These are phyloP conservation scores for Thalassiosira mediterranea DNA, from an alignment of 352 stramenopile genomes.

Conservation along the genomic window DNA sequence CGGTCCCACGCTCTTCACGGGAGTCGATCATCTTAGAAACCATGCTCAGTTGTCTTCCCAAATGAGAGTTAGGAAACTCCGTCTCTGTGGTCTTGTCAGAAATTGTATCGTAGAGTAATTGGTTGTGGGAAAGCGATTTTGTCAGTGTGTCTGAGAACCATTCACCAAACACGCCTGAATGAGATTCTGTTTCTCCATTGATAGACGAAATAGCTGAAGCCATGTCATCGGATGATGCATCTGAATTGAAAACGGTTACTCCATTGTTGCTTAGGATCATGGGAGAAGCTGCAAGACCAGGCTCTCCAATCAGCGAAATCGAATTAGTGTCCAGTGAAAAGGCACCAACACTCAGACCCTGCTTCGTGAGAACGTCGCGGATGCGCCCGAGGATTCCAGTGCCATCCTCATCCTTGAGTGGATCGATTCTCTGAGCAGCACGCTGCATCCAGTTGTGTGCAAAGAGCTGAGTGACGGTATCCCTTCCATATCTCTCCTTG, in stretches of 20 bases:
- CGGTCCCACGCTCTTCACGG: conserved; percentile 33
- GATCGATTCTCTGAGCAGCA: conserved; percentile 58
- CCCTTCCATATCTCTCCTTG: conserved; percentile 56
- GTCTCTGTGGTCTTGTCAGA: conserved; percentile 25
- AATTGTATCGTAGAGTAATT: conserved; percentile 48
- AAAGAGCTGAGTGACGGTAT: conserved; percentile 70
- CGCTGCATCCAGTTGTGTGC: conserved; percentile 72
- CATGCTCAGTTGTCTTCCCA: conserved; percentile 60
- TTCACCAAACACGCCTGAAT: conserved; percentile 53
- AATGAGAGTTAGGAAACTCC: conserved; percentile 47
- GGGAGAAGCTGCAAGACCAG: conserved; percentile 31
- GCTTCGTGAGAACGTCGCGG: conserved; percentile 52
- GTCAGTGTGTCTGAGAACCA: conserved; percentile 42
- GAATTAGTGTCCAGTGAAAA: conserved; percentile 54
- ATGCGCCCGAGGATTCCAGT: conserved; percentile 82
- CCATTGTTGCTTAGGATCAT: conserved; percentile 53
- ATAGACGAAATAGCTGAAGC: conserved; percentile 36
- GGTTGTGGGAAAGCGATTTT: conserved; percentile 50
- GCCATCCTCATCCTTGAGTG: conserved; percentile 45
- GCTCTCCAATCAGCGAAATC: conserved; percentile 45
- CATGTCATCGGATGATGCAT: conserved; percentile 35
- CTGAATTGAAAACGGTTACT: conserved; percentile 48
- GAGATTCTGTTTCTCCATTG: conserved; percentile 47
- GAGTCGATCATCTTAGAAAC: conserved; percentile 73
- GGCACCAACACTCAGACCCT: conserved; percentile 48